These are phyloP conservation scores for Helicocarpus griseus DNA, from an alignment of 2,329 filamentous ascomycete genomes.

Conservation along the genomic window DNA sequence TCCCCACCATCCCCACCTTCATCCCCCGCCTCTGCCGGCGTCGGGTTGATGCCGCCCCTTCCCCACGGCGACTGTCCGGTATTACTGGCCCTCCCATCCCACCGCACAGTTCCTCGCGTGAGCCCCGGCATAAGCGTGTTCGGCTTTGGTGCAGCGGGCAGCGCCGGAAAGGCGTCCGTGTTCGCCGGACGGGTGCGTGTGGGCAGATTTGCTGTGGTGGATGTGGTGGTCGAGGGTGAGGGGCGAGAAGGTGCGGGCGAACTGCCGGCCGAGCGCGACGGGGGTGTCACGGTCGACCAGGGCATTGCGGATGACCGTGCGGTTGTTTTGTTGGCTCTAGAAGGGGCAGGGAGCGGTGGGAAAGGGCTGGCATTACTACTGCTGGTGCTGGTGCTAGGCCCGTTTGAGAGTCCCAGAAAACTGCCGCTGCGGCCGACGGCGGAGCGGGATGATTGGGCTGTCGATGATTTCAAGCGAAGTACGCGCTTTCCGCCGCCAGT, in stretches of 20 bases:
- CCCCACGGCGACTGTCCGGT: conserved; percentile 30
- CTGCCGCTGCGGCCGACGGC: conserved; percentile 51
- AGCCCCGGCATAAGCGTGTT: conserved; percentile 44
- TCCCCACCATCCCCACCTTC: conserved; percentile 12
- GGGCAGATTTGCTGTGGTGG: conserved; percentile 12
- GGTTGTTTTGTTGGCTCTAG: conserved; percentile 14
- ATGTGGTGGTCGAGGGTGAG: conserved; percentile 5
- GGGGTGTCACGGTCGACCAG: conserved; percentile 6
- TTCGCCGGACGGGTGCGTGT: conserved; percentile 15
- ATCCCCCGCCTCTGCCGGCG: conserved; percentile 8
- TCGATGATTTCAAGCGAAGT: conserved; percentile 59
- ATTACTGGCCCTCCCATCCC: conserved; percentile 30
- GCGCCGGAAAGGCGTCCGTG: conserved; percentile 65
- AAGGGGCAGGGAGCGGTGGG: conserved; percentile 26
- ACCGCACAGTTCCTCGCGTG: conserved; percentile 38
- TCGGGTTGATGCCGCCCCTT: conserved; percentile 13
- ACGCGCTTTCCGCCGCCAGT: conserved; percentile 54
- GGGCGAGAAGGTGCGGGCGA: conserved; percentile 7
- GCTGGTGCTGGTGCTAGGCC: conserved; percentile 18
- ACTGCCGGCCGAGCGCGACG: not conserved
- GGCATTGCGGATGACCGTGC: conserved; percentile 2
- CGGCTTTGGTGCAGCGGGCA: conserved; percentile 67
- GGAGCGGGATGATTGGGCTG: conserved; percentile 56
- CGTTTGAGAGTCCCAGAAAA: conserved; percentile 27
- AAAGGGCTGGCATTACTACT: too few relatives aligned